These are phyloP conservation scores for Phyllosticta citriasiana DNA, from an alignment of 2,329 filamentous ascomycete species.

Conservation along the genomic window DNA sequence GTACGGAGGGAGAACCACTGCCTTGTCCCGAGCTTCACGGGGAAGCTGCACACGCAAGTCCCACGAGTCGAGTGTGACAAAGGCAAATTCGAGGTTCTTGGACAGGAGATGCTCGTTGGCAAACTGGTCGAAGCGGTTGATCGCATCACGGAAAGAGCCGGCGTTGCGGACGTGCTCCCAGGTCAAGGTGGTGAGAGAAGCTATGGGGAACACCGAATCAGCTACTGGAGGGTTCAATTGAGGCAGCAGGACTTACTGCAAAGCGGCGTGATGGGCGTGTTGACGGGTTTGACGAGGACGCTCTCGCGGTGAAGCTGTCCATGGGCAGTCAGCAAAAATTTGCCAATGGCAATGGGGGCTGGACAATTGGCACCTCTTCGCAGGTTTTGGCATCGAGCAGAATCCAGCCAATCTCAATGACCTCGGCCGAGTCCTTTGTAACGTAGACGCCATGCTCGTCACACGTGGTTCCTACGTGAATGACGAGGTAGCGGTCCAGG, in stretches of 20 bases:
- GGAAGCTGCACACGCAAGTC: conserved; percentile 95
- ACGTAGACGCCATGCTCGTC: conserved; percentile 99
- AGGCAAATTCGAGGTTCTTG: conserved; percentile 93
- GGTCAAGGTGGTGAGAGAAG: conserved; percentile 91
- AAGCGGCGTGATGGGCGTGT: conserved; percentile 94
- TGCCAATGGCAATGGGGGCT: conserved; percentile 13
- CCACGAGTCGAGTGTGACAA: conserved; percentile 97
- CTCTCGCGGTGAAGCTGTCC: conserved; percentile 83
- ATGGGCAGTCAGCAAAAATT: conserved; percentile 22
- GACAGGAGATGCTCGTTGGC: conserved; percentile 82
- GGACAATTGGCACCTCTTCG: conserved; percentile 59
- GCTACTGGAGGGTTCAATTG: conserved; percentile 1
- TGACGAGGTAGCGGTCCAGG: conserved; percentile 94
- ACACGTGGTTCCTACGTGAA: conserved; percentile 97
- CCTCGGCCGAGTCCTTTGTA: conserved; percentile 97
- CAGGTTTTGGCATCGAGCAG: conserved; percentile 82
- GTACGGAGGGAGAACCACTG: conserved; percentile 90
- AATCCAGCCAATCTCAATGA: conserved; percentile 98
- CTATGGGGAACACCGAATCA: conserved; percentile 40
- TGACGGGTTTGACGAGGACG: conserved; percentile 94
- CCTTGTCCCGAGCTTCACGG: conserved; percentile 94
- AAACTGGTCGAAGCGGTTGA: conserved; percentile 90
- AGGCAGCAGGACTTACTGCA: conserved; percentile 67
- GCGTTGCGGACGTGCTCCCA: conserved; percentile 99
- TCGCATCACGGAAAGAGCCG: conserved; percentile 92